Conservation (phyloP, 306 rosid genomes). For the Acacia crassicarpa region DNA sequence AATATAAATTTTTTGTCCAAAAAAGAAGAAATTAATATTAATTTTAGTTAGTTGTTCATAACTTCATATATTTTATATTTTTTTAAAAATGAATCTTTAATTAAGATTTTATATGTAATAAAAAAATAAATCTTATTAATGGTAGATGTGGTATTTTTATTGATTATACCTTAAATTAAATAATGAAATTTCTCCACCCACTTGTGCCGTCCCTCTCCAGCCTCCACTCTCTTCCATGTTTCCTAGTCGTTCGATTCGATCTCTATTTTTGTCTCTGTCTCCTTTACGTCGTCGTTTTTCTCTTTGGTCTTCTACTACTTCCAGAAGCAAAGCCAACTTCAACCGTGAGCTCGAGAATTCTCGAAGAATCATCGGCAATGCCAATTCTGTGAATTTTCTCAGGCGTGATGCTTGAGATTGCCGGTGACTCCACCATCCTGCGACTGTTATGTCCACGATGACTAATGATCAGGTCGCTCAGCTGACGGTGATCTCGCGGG, state of each 20-base stretch:
- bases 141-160: no score
- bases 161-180: no score
- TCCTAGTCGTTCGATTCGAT: constrained; percentile 20
- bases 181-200: no score
- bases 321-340: not conserved
- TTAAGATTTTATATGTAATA: no score
- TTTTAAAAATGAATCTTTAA: no score
- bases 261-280: constrained; percentile 15
- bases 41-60: no score
- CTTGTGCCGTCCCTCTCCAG: no score
- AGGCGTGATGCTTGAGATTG: constrained; percentile 22
- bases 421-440: constrained; percentile 27
- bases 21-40: no score
- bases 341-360: not conserved
- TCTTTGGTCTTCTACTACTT: constrained; percentile 20
- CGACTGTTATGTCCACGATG: constrained; percentile 39
- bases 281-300: constrained; percentile 51
- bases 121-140: no score
- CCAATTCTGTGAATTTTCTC: constrained; percentile 29
- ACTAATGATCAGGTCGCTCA: constrained; percentile 48
- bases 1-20: no score
- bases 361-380: constrained; percentile 21
- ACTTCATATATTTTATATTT: no score
- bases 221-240: constrained; percentile 30
- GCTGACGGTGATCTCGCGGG: constrained; percentile 51